A percentile compares a stretch with the other conserved stretches of the same genome.
phyloP scores from a whole-genome alignment of 2,329 filamentous ascomycete species.

The Alternaria hordeiaustralica region DNA sequence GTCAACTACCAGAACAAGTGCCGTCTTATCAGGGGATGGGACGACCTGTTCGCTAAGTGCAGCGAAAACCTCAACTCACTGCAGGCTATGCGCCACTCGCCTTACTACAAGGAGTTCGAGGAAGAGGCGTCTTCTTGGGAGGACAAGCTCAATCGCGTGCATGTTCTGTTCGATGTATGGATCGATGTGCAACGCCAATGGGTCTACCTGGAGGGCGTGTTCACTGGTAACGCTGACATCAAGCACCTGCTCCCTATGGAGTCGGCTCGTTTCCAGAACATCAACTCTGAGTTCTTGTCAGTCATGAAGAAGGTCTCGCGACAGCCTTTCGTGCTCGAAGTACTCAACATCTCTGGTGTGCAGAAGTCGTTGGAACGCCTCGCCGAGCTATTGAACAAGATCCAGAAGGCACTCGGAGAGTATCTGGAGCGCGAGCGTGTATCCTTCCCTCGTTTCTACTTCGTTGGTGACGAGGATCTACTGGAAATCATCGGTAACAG shows the following conservation, averaged over 20 bases:
- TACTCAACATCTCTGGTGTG: slow-evolving; percentile 92
- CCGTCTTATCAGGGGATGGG: slow-evolving; percentile 95
- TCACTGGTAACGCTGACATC: slow-evolving; percentile 98
- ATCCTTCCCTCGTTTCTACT: slow-evolving; percentile 98
- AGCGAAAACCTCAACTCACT: slow-evolving; percentile 97
- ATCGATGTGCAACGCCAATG: slow-evolving; percentile 99
- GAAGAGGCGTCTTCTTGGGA: slow-evolving; percentile 97
- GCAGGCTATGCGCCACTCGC: slow-evolving; percentile 98
- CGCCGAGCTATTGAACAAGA: slow-evolving; percentile 97
- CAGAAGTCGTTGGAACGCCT: slow-evolving; percentile 95
- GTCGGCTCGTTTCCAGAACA: slow-evolving; percentile 96
- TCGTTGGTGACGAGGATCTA: slow-evolving; percentile 97
- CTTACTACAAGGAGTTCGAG: slow-evolving; percentile 99
- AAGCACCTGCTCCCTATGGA: slow-evolving; percentile 97
- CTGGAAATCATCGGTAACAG: slow-evolving; percentile 99
- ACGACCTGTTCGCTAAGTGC: slow-evolving; percentile 97
- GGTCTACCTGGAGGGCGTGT: slow-evolving; percentile 99
- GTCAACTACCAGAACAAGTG: slow-evolving; percentile 99
- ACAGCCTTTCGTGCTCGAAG: slow-evolving; percentile 92
- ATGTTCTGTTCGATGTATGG: slow-evolving; percentile 98
- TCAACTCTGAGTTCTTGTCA: slow-evolving; percentile 98
- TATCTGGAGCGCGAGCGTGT: slow-evolving; percentile 98
- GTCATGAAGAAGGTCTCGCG: slow-evolving; percentile 99
- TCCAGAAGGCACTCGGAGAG: slow-evolving; percentile 97
- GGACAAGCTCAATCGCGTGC: slow-evolving; percentile 95